phyloP scores from a whole-genome alignment of 257 asterid species.

The Solanum sejunctum region DNA sequence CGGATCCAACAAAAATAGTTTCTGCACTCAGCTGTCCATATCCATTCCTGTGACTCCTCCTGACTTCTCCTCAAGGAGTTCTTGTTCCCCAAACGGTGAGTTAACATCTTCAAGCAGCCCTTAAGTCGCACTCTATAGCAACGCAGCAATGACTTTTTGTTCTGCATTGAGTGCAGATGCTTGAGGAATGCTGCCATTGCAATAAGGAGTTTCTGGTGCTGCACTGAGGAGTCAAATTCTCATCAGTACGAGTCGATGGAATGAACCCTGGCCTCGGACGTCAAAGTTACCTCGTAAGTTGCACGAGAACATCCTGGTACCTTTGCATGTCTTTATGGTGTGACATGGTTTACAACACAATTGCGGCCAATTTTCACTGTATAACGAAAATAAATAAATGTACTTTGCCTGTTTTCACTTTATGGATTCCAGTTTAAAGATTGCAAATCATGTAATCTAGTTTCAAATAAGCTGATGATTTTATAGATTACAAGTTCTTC shows the following conservation, averaged over 20 bases:
- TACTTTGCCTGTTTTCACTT: not conserved
- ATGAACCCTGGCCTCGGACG: not conserved
- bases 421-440: not conserved
- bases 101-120: not conserved
- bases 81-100: constrained; percentile 63
- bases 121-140: not conserved
- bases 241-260: not conserved
- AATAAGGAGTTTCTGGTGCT: not conserved
- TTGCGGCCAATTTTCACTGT: not conserved
- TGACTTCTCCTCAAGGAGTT: constrained; percentile 44
- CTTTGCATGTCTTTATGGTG: not conserved
- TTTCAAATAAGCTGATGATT: not conserved
- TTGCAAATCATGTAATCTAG: not conserved
- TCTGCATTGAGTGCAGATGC: constrained; percentile 31
- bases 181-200: constrained; percentile 20
- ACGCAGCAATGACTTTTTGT: not conserved
- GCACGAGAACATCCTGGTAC: not conserved
- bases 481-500: not conserved
- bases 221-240: not conserved
- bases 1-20: constrained; percentile 38
- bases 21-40: constrained; percentile 76
- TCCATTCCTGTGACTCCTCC: constrained; percentile 63
- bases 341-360: not conserved
- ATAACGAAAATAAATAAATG: not conserved
- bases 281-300: not conserved